These are phyloP conservation scores for Podila epigama DNA, from an alignment of 192 early-diverging fungal genomes.

Conservation along the genomic window DNA sequence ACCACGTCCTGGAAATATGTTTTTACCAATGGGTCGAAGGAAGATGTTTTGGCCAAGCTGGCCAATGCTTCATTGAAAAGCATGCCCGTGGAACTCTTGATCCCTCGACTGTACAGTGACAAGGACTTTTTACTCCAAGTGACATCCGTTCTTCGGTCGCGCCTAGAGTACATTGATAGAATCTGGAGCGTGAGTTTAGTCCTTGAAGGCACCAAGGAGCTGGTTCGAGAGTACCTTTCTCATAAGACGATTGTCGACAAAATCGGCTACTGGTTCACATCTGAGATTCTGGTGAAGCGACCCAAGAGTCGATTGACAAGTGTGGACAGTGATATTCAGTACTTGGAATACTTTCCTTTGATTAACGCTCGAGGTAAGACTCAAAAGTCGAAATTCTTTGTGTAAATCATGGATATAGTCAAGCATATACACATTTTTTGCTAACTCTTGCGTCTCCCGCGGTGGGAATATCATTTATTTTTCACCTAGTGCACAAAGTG, in stretches of 20 bases:
- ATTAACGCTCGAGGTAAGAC: conserved; percentile 57
- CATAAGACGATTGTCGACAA: background rate
- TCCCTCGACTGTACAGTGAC: conserved; percentile 26
- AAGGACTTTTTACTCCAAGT: conserved; percentile 14
- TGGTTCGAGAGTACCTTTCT: conserved; percentile 45
- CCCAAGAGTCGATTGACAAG: conserved; percentile 6
- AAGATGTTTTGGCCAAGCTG: conserved; percentile 18
- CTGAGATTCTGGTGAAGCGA: conserved; percentile 11
- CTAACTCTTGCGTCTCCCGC: too few species aligned
- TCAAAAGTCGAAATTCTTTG: background rate
- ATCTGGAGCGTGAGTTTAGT: conserved; percentile 53
- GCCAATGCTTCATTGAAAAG: conserved; percentile 12
- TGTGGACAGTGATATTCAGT: background rate
- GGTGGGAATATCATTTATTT: conserved; percentile 10
- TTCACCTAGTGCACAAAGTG: conserved; percentile 23
- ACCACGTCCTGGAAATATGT: conserved; percentile 24
- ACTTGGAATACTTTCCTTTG: conserved; percentile 53
- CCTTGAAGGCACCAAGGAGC: conserved; percentile 20
- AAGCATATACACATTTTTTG: too few species aligned
- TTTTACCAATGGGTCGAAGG: conserved; percentile 12
- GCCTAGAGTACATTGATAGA: conserved; percentile 22
- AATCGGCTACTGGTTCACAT: conserved; percentile 42
- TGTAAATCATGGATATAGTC: background rate
- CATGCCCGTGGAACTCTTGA: conserved; percentile 23
- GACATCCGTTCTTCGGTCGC: conserved; percentile 32